A percentile compares a stretch with the other conserved stretches of the same genome.
These are phyloP conservation scores for Houttuynia cordata DNA, from an alignment of 164 flowering plant species.

Conservation along the genomic window DNA sequence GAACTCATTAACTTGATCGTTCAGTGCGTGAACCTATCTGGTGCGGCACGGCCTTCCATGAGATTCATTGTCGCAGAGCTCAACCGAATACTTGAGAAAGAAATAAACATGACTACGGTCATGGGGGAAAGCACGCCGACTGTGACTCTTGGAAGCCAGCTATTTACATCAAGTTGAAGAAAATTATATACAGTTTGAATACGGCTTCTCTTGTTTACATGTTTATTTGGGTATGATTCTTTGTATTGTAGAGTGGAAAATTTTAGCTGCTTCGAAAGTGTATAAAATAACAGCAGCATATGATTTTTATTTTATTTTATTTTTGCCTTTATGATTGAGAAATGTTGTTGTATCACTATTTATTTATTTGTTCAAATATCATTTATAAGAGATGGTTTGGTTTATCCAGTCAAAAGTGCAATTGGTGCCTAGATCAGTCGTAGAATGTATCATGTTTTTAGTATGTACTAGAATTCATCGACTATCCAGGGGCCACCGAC, in stretches of 20 bases:
- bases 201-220: not conserved
- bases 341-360: slow-evolving; percentile 3
- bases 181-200: not conserved
- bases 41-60: slow-evolving; percentile 69
- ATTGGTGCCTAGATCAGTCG: too few relatives aligned
- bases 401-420: too few relatives aligned
- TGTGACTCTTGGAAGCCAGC: slow-evolving; percentile 75
- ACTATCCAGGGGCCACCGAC: too few relatives aligned
- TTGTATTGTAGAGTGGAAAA: slow-evolving; percentile 9
- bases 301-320: too few relatives aligned
- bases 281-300: slow-evolving; percentile 55
- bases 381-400: too few relatives aligned
- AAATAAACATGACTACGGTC: slow-evolving; percentile 60
- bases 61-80: slow-evolving; percentile 55
- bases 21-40: slow-evolving; percentile 53
- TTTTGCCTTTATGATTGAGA: too few relatives aligned
- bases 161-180: slow-evolving; percentile 51
- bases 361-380: slow-evolving; percentile 6
- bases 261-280: slow-evolving; percentile 69
- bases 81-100: slow-evolving; percentile 64
- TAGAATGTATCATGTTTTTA: too few relatives aligned
- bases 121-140: slow-evolving; percentile 80
- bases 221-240: slow-evolving; percentile 16
- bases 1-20: slow-evolving; percentile 40
- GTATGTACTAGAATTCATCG: too few relatives aligned